Evolutionary conservation across 192 early-diverging fungal species (phyloP), one percentile per base, ranked within the genome.

Genomic region (Backusella psychrophila): DNA sequence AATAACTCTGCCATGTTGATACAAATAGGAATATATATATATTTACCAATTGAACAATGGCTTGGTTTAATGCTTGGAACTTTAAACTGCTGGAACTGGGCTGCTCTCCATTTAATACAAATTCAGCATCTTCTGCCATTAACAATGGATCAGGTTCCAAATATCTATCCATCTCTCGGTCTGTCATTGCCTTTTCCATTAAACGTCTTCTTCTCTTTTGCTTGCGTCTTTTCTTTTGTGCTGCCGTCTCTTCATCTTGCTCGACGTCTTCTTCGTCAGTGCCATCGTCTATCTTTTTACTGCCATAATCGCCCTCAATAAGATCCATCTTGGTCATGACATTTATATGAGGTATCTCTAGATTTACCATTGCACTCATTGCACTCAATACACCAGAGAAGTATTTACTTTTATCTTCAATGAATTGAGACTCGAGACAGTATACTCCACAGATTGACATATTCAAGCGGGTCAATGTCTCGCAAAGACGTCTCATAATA

Each of bases 321-420:
- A 99, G 82, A 85, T 99, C 98, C 94, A 98, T 96, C 84, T 99
- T 99, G 69, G 92, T 96, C 89, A 99, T 87, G 21, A 99, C 96
- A 76, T 99, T 99, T 83, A 99, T 92, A 84, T 98, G 96, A 23
- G 98, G 96, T n/a, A 98, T 95, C 73, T 98, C 97, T 42, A 98
- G 81, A 85, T 97, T 94, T 73, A 98, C 89, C 96, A 98, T 98
- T 29, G 96, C 95, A 65, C 92, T 92, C 84, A 95, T 97, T 0
- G 97, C 97, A 81, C 93, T 96, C 87, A 99, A 85, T 12, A 97
- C 95, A 9, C 98, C 98, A 19, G 96, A 88, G 87, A 99, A 98
- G 83, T 95, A 99, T 84, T 99, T 99, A 67, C 93, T 85, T 69
- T 95, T 93, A 81, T 99, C 98, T 70, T 97, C 93, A 44, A 99